Evolutionary conservation across 768 basidiomycete genomes (phyloP), one percentile per base, ranked within the genome.

Genomic region (Rhodocollybia butyracea): DNA sequence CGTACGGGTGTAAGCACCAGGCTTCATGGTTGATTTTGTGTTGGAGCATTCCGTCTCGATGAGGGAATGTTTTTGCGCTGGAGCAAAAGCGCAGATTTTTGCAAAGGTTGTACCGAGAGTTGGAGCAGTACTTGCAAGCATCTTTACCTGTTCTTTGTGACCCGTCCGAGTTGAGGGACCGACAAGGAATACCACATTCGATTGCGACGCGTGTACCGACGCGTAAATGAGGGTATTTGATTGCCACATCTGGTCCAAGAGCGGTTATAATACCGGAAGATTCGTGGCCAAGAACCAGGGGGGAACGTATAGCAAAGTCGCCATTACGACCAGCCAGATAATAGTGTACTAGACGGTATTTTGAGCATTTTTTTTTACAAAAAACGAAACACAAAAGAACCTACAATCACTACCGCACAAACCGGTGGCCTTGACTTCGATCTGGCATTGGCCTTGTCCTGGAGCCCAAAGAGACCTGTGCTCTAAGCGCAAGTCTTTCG

Each of bases 291-390:
- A 98, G 87, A 43, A 94, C 88, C 56, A 98, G 83, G 3, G 95
- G 94, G 5, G 84, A 77, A 57, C 84, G 88, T 59, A 97, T 78
- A 48, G 85, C 87, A 72, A 95, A 97, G 69, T 93, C 91, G 46
- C 94, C 95, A 69, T 97, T 98, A 40, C 91, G 83, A 21, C 89
- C 94, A 63, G 94, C 86, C 30, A 76, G 69, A 72, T 89, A 97
- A 74, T 98, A 97, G 71, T 97, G 95, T 10, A 95, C 93, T 95
- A n/a, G n/a, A n/a, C n/a, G n/a, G n/a, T n/a, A n/a, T n/a, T n/a
- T n/a, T n/a, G 31, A 10, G 39, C 2, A 51, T 51, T 53, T 38
- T 50, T 38, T 55, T 32, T 60, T 15, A 30, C 21, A 22, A 43
- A 39, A 29, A 41, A 17, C 6, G n/a, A 11, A 12, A 46, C 39